Evolutionary conservation across 2,329 filamentous ascomycete genomes (phyloP), one percentile per base, ranked within the genome.

Genomic region (Zymoseptoria tritici): DNA sequence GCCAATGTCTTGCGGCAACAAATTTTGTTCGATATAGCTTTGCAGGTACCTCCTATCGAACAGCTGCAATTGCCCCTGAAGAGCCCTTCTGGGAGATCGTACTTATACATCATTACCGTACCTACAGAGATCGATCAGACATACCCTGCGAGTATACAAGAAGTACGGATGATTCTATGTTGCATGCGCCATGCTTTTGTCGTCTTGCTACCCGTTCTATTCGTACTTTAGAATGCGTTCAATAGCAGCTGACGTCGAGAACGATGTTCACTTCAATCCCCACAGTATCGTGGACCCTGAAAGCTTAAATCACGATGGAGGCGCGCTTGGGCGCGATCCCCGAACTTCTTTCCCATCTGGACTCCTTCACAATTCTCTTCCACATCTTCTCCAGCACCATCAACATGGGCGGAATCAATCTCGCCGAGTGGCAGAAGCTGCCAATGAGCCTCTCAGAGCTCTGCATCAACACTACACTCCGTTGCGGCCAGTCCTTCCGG

Each of bases 401-500:
- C n/a, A 66, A 21, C 3, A 79, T 79, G 77, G 72, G 74, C 31
- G 66, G 65, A 5, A 57, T 78, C 36, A 81, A 80, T 29, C 79
- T 85, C n/a, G 81, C 86, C 16, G 88, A 90, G 72, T 99, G 94
- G 94, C 85, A 85, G 65, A 95, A 90, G 77, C 78, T 99, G 66
- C 91, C 94, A 22, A 79, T 97, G 49, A 89, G 81, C 62, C 77
- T 96, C 36, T 84, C 86, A 3, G 94, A 99, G 72, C 83, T 99
- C 3, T 97, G 91, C 73, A 91, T 99, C 66, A 91, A 96, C 69
- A 99, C 93, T 0, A 96, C 91, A 0, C 79, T 99, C 36, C 87
- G 93, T 63, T 99, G 94, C 73, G 94, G 94, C 3, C 94, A 99
- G 74, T 96, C 93, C 0, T 99, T 99, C 67, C 78, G 85, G 83